Base-by-base conservation (phyloP, 768 basidiomycete species). In the Boletus subparvulus region DNA sequence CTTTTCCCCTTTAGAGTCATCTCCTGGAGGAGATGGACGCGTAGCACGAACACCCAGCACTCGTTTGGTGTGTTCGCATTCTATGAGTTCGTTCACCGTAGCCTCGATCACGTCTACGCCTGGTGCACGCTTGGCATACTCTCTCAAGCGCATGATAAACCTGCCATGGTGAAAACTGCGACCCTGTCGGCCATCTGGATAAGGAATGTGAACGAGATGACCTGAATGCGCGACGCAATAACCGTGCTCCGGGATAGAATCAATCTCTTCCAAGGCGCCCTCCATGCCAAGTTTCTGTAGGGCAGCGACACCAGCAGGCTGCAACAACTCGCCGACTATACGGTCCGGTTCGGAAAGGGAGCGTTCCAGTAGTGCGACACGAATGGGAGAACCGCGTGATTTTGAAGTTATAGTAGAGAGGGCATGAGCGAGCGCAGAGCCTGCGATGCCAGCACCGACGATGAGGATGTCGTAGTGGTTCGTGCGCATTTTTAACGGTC, bases 301-400 rank as follows among this genome's bases (percentile, higher is more conserved):
- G 1, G 93, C 85, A 13, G 78, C 76, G 24, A 94, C 85, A 1
- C 97, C 97, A 2, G 88, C 94, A 2, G 97, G 97, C 67, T 99
- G 97, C 24, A 99, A 77, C 1, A 98, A 84, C 71, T 99, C 97
- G 26, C 97, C 97, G 35, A 98, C 97, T 62, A 99, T 98, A 17
- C 97, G 83, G 78, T 98, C 94, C 0, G 97, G 97, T 69, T 93
- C 90, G 0, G 88, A 80, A 4, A 98, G 80, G 14, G 95, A 96
- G 12, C 96, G 86, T 73, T 99, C 97, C 53, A 99, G 78, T 0
- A 98, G 75, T 17, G 88, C 88, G 61, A 98, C 86, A 21, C 85
- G 82, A 19, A 94, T 81, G 14, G 88, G 88, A 51, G 75, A 75
- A 19, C 71, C 47, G 41, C 83, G 78, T 40, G 68, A 58, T 50